Base-by-base conservation (phyloP, 1,284 basidiomycete genomes). In the Moniliella sp. region DNA sequence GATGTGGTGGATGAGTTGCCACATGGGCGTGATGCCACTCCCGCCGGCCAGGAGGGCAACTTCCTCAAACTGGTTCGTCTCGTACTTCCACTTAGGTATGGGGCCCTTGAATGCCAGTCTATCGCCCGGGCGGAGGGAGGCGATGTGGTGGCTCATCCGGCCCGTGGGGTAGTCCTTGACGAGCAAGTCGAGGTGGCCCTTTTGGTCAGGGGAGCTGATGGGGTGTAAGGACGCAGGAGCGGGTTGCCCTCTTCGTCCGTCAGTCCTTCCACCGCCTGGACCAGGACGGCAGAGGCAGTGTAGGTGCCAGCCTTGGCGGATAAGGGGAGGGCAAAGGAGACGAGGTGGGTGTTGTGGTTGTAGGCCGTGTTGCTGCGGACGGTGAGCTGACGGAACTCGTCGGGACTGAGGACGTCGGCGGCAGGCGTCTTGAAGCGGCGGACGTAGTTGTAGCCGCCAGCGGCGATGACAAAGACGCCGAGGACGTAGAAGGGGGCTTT, bases 121-220 rank as follows among this genome's bases (percentile, higher is more conserved):
- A 62, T 43, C 88, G 68, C 50, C 57, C 13, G 53, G 34, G 37
- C 48, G 46, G 77, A 81, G 61, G 84, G 70, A 32, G 71, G 65
- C 27, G 70, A 72, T 51, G 91, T 69, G 64, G 42, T 75, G 73
- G 13, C 86, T 94, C 57, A 97, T 78, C 66, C 93, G 93, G 39
- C 91, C 91, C 61, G 82, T 76, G 56, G 88, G 82, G 61, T 97
- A 97, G 4, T 83, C 72, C 83, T 97, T 97, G 67, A 97, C 76
- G 50, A 97, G 71, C 36, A 97, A 73, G 62, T 94, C 86, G 60
- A 97, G 94, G 65, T 79, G 73, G 31, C 88, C 91, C 34, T 69
- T 70, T 65, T 93, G 76, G 41, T 88, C 78, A 58, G 94, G 80
- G 50, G 76, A 76, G 56, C 77, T 81, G 18, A 82, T 82, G 29